Percentiles rank a stretch among this genome's conserved stretches.
These are phyloP conservation scores for Ophiocordyceps camponoti-floridani DNA, from an alignment of 2,329 filamentous ascomycete genomes.

Conservation along the genomic window DNA sequence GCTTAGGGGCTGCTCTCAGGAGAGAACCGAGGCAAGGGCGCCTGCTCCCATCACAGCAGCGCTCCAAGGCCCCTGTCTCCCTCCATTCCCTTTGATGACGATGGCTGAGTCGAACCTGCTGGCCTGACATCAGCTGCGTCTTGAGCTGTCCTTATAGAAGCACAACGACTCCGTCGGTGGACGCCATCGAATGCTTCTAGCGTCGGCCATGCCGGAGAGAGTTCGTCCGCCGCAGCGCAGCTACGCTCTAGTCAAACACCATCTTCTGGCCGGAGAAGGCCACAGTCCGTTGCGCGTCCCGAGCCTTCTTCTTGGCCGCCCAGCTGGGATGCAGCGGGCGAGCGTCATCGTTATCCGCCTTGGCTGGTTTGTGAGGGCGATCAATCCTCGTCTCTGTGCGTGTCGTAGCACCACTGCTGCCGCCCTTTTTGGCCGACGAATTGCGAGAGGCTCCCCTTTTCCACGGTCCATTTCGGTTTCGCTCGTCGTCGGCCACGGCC, in stretches of 20 bases:
- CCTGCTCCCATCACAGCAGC: background rate
- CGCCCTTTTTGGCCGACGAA: slow-evolving; percentile 9
- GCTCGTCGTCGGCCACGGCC: slow-evolving; percentile 27
- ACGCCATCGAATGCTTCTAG: background rate
- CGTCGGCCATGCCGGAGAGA: background rate
- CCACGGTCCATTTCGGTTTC: slow-evolving; percentile 26
- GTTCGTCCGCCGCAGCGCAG: background rate
- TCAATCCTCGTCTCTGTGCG: slow-evolving; percentile 3
- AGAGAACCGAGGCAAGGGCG: background rate
- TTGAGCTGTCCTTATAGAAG: background rate
- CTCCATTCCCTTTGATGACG: background rate
- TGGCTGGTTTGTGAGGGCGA: slow-evolving; percentile 13
- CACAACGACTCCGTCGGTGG: background rate
- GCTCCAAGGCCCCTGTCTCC: background rate
- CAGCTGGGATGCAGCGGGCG: slow-evolving; percentile 31
- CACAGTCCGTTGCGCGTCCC: slow-evolving; percentile 5
- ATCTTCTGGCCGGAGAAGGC: slow-evolving; percentile 8
- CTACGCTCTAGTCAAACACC: slow-evolving; percentile 7
- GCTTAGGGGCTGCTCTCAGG: background rate
- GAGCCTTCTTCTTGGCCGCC: slow-evolving; percentile 9
- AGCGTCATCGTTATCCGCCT: slow-evolving; percentile 23
- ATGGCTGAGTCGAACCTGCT: background rate
- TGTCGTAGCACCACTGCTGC: slow-evolving; percentile 1
- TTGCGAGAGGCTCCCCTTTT: slow-evolving; percentile 27
- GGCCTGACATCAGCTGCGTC: background rate